Conservation (phyloP, 257 asterid species). For the Capsicum rhomboideum region DNA sequence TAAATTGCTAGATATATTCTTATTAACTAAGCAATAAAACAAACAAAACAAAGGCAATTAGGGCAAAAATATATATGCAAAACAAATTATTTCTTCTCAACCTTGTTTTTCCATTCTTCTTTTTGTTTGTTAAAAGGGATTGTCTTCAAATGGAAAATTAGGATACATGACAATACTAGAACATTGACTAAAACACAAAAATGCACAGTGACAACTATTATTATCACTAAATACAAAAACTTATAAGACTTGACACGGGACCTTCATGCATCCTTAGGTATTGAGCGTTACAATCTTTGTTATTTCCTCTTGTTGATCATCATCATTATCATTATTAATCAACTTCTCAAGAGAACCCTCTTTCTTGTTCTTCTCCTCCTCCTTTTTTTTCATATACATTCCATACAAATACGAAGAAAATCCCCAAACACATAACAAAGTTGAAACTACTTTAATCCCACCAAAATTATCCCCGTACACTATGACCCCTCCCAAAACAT, state of each 20-base stretch:
- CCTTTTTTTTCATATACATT: constrained; percentile 14
- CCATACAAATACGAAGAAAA: constrained; percentile 59
- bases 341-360: not conserved
- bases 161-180: not conserved
- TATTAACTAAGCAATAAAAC: too few relatives aligned
- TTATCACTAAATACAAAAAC: not conserved
- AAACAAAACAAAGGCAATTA: not conserved
- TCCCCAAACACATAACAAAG: constrained; percentile 61
- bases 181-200: not conserved
- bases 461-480: constrained; percentile 47
- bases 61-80: not conserved
- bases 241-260: not conserved
- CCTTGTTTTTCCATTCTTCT: not conserved
- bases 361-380: not conserved
- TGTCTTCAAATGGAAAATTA: not conserved
- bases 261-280: not conserved
- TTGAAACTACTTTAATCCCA: constrained; percentile 47
- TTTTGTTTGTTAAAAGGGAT: not conserved
- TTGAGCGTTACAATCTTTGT: constrained; percentile 5
- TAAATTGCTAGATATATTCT: too few relatives aligned
- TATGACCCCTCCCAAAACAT: constrained; percentile 57
- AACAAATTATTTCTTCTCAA: not conserved
- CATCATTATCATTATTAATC: not conserved
- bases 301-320: constrained; percentile 1
- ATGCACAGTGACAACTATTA: not conserved